Base-by-base conservation (phyloP, 2,329 filamentous ascomycete genomes). In the Plenodomus lindquistii region DNA sequence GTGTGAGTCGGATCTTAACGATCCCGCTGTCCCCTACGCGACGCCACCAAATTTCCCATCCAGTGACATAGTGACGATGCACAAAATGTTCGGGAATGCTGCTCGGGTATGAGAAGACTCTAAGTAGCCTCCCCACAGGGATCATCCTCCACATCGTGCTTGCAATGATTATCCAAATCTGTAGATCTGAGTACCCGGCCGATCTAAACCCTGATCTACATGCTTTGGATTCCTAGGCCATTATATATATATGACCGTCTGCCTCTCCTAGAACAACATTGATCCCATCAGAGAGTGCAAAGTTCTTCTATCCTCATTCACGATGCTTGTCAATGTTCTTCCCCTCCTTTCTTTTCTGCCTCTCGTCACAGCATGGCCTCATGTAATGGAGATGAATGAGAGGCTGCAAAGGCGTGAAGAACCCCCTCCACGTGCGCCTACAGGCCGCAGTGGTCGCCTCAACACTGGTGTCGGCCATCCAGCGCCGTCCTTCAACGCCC, bases 371-470 rank as follows among this genome's bases (percentile, higher is more conserved):
- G 52, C 52, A 47, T 55, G 49, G 49, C 49, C 49, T 6, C 43
- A 50, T 13, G 52, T 52, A 22, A 55, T 55, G 49, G 46, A 55
- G 44, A 52, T 55, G 49, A 51, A 52, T 20, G 45, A 48, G 22
- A 39, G 41, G 16, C 16, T 55, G 27, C 50, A 40, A 17, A 52
- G 52, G 38, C 45, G 48, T 29, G 52, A 50, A 22, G 52, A 55
- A 38, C 52, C 52, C n/a, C 41, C 52, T 21, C 41, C 43, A 36
- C 52, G 49, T 18, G 37, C 20, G 9, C 49, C 49, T 9, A 16
- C 41, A 10, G 52, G 52, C 46, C 44, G 40, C 31, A 50, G 46
- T 6, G 46, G 49, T 9, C 46, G 52, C 22, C 52, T 41, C 21
- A 55, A 55, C 16, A 55, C 52, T 15, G 49, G 52, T 11, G 27